Base-by-base conservation (phyloP, 2,329 filamentous ascomycete genomes). In the Calonectria honghensis region DNA sequence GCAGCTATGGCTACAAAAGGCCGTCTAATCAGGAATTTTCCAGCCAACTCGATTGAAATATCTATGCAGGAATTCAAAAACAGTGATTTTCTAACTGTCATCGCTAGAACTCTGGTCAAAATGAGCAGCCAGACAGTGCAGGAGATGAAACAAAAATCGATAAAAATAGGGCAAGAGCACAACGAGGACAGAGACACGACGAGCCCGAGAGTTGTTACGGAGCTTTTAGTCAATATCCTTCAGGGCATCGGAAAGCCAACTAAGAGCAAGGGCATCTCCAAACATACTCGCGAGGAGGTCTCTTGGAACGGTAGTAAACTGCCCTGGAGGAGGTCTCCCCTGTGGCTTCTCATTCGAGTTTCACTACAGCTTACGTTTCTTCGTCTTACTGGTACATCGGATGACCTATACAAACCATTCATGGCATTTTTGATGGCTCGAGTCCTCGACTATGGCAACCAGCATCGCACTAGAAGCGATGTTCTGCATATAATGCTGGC, bases 331-430 rank as follows among this genome's bases (percentile, higher is more conserved):
- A 81, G 88, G 57, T 91, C 90, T 16, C 84, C 90, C 0, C 73
- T 89, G 0, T 93, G 90, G 90, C 83, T 93, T 0, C 82, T 92
- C 0, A 70, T 92, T 3, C 88, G 91, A 0, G 89, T 91, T 0
- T 80, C 85, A 0, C 74, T 91, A 3, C 90, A 92, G 67, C 76
- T 85, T 2, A 73, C 77, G 2, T 73, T 76, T 71, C 37, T 7
- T 0, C 70, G 75, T 0, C 31, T 59, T 51, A 18, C 61, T 1
- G 37, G 6, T 3, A 35, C 18, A 4, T 35, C 63, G 1, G 20
- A 50, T 0, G 10, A n/a, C 7, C 1, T 31, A 0, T 80, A 80
- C 29, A 80, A 80, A 29, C n/a, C 35, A 0, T 80, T 79, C 6
- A 79, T 79, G 78, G 57, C 29, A 2, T 78, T 65, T 2, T 3